Evolutionary conservation across 106 monocot genomes (phyloP), one percentile per base, ranked within the genome.

Genomic region (Dendrobium chrysotoxum): DNA sequence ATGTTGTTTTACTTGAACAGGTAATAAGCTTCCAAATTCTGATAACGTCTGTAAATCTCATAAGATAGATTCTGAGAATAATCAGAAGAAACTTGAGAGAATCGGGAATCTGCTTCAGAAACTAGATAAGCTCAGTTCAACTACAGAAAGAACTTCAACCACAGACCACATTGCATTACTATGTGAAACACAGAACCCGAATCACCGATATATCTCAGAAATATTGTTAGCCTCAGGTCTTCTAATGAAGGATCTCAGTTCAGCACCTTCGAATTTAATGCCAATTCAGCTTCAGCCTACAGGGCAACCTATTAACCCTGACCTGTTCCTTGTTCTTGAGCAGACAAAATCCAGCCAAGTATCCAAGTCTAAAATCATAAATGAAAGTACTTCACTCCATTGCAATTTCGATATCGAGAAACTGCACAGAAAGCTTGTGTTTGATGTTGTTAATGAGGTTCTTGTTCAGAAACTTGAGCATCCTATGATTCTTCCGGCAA

Each of bases 251-350:
- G 80, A 91, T 39, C 76, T 75, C 20, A 76, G 30, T 21, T 13
- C 47, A 2, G 40, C 28, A 7, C 44, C 58, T n/a, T 21, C 17
- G 17, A 66, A 21, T 28, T 61, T 80, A 20, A 75, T 21, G 53
- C 81, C 85, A 12, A 68, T 86, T 38, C 85, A 84, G 58, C 78
- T 83, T 71, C 85, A 89, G 76, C 77, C 80, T 38, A 86, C 89
- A 26, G 84, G 77, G 40, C 74, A 78, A 21, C 87, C 87, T 13
- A 84, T 92, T 77, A 92, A 86, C 84, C 87, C 88, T 0, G 88
- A 91, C 47, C 78, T 91, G 70, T 91, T 91, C 83, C 83, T 85
- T 5, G 85, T 91, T 31, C 85, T 91, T 5, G 91, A 91, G 78
- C 88, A 85, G 82, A 85, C 75, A 28, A 85, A 85, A 75, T 28